Percentiles rank a stretch among this genome's conserved stretches.
These are phyloP conservation scores for Trametes coccinea DNA, from an alignment of 768 basidiomycete species.

Conservation along the genomic window DNA sequence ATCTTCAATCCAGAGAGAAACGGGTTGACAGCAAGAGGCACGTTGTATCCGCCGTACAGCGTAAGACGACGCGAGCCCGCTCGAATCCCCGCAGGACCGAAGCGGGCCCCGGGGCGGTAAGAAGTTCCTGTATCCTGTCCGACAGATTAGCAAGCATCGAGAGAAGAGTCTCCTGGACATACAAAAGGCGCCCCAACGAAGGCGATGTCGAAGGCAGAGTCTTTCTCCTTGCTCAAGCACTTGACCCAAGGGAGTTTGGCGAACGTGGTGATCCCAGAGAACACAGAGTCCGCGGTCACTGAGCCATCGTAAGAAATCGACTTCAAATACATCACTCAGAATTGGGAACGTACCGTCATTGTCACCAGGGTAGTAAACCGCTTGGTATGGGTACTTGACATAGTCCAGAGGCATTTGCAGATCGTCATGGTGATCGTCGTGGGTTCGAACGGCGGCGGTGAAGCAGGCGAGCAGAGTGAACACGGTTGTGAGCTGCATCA, in stretches of 20 bases:
- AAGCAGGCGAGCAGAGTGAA: slow-evolving; percentile 28
- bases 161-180: slow-evolving; percentile 26
- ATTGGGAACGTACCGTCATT: slow-evolving; percentile 49
- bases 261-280: slow-evolving; percentile 83
- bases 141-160: background rate
- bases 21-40: slow-evolving; percentile 71
- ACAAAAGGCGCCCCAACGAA: slow-evolving; percentile 81
- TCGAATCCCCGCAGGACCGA: slow-evolving; percentile 83
- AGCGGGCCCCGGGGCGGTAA: slow-evolving; percentile 82
- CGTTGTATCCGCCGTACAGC: slow-evolving; percentile 77
- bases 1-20: slow-evolving; percentile 66
- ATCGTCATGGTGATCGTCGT: slow-evolving; percentile 43
- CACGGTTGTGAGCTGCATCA: slow-evolving; percentile 22
- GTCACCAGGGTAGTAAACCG: slow-evolving; percentile 49
- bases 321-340: background rate
- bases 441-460: slow-evolving; percentile 30
- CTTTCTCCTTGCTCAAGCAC: slow-evolving; percentile 65
- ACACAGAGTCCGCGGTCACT: slow-evolving; percentile 79
- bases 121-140: slow-evolving; percentile 68
- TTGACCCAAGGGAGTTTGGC: slow-evolving; percentile 85
- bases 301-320: slow-evolving; percentile 26
- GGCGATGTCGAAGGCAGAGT: slow-evolving; percentile 72
- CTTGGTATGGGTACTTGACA: slow-evolving; percentile 65
- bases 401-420: slow-evolving; percentile 68
- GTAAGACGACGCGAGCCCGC: slow-evolving; percentile 75